phyloP scores from a whole-genome alignment of 805 yeast genomes.

The Wickerhamiella brachini region DNA sequence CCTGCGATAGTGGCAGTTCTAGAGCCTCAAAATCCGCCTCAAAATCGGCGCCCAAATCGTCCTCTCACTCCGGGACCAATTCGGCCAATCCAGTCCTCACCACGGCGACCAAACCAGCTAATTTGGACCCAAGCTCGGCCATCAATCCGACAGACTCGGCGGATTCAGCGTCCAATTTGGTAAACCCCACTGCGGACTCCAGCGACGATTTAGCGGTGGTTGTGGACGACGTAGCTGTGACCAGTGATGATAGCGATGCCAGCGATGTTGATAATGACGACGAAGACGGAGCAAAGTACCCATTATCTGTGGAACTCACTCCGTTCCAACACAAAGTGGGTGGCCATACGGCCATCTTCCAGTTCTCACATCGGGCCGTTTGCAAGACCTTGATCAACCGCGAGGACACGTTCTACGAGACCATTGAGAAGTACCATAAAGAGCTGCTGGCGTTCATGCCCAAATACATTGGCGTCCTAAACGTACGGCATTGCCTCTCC shows the following conservation, averaged over 20 bases:
- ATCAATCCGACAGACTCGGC: too few species aligned
- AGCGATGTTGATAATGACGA: conserved; percentile 12
- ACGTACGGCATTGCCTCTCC: conserved; percentile 60
- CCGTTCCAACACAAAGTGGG: conserved; percentile 94
- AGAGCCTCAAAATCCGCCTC: too few species aligned
- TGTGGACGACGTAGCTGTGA: conserved; percentile 1
- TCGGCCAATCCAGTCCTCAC: too few species aligned
- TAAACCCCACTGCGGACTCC: too few species aligned
- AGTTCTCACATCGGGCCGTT: conserved; percentile 81
- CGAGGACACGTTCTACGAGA: conserved; percentile 86
- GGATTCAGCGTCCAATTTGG: too few species aligned
- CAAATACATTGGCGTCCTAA: conserved; percentile 81
- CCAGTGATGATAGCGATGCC: conserved; percentile 10
- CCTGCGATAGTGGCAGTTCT: background rate
- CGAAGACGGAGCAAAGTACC: conserved; percentile 15
- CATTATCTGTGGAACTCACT: conserved; percentile 68
- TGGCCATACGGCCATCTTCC: conserved; percentile 93
- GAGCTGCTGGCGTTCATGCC: conserved; percentile 82
- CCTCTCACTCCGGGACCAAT: too few species aligned
- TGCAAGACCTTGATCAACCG: conserved; percentile 85
- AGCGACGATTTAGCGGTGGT: background rate
- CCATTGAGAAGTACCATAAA: conserved; percentile 63
- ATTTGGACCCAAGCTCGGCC: too few species aligned
- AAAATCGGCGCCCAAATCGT: too few species aligned
- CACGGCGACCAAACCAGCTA: too few species aligned